These are phyloP conservation scores for Gossypium gossypioides DNA, from an alignment of 441 rosid genomes.

Conservation along the genomic window DNA sequence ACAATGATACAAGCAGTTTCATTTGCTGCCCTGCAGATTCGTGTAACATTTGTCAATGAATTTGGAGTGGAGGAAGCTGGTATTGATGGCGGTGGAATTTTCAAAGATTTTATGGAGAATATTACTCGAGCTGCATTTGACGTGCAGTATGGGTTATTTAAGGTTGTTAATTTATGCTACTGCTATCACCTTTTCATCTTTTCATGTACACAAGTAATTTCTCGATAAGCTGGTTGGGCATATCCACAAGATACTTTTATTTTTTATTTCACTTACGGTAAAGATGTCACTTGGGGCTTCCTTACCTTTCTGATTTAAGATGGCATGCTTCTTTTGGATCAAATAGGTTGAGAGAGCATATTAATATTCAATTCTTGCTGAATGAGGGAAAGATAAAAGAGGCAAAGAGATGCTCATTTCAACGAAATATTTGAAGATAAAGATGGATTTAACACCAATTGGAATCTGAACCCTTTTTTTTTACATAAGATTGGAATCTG, in stretches of 20 bases:
- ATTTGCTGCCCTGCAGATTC: slow-evolving; percentile 54
- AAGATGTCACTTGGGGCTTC: neutral
- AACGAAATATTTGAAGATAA: neutral
- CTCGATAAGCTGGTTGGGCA: neutral
- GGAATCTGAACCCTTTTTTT: neutral
- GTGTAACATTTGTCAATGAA: slow-evolving; percentile 91
- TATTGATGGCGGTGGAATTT: slow-evolving; percentile 98
- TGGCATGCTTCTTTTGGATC: neutral
- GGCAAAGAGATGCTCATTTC: neutral
- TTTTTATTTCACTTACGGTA: neutral
- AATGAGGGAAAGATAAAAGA: neutral
- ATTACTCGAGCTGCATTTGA: slow-evolving; percentile 94
- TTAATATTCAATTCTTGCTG: neutral
- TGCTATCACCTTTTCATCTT: neutral
- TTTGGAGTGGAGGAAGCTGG: slow-evolving; percentile 99
- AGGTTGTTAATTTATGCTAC: slow-evolving; percentile 39
- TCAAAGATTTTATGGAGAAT: slow-evolving; percentile 99
- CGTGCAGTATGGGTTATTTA: slow-evolving; percentile 94
- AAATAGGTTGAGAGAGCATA: neutral
- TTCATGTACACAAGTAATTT: neutral
- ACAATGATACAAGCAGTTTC: slow-evolving; percentile 10
- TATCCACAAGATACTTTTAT: neutral
- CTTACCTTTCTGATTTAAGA: slow-evolving; percentile 1
- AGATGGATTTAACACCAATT: neutral
- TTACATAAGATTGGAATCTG: neutral